Conservation (phyloP, 192 early-diverging fungal genomes). For the Powellomyces hirtus region DNA sequence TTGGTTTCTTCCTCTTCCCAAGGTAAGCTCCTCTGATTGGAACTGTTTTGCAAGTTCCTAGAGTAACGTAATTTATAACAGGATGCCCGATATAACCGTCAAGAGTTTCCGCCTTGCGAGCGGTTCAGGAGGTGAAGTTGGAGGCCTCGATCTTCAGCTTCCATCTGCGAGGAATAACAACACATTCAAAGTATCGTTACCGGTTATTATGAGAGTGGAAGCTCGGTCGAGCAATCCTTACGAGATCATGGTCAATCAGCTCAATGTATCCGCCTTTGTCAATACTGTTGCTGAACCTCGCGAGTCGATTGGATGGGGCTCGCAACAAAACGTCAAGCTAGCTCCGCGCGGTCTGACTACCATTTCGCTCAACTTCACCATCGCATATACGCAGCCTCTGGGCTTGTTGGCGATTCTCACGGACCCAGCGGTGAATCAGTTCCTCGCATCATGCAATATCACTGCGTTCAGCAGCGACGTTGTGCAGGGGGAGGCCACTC, state of each 20-base stretch:
- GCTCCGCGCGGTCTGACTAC: conserved; percentile 15
- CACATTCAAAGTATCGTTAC: background rate
- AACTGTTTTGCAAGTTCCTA: background rate
- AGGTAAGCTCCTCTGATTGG: background rate
- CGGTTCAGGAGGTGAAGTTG: background rate
- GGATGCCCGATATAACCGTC: conserved; percentile 2
- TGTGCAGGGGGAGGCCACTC: conserved; percentile 12
- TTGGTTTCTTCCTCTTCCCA: conserved; percentile 9
- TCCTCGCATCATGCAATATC: conserved; percentile 35
- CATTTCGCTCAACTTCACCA: conserved; percentile 30
- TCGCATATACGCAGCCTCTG: conserved; percentile 21
- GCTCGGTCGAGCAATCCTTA: background rate
- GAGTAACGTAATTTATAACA: background rate
- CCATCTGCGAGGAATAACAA: background rate
- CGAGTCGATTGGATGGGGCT: conserved; percentile 20
- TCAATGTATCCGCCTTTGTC: conserved; percentile 11
- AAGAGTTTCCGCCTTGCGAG: background rate
- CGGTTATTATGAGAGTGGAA: conserved; percentile 2
- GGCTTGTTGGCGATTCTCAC: conserved; percentile 16
- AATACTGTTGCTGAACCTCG: background rate
- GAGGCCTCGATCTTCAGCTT: background rate
- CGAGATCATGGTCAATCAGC: background rate
- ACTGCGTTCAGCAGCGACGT: background rate
- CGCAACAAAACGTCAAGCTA: conserved; percentile 13
- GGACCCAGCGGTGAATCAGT: conserved; percentile 31